phyloP scores from a whole-genome alignment of 805 yeast genomes.

The Huiozyma naganishii region DNA sequence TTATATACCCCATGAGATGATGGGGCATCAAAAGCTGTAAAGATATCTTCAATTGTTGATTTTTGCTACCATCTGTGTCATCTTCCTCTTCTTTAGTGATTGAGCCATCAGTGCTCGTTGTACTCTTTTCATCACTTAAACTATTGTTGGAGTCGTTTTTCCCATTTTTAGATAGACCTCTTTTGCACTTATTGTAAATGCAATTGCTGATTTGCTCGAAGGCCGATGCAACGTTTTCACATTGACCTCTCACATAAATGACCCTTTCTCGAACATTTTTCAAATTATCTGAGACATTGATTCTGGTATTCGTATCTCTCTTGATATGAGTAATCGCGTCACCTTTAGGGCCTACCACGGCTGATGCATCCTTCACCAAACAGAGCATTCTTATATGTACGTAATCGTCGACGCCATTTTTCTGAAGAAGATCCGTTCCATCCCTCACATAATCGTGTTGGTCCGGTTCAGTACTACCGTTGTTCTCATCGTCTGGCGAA shows the following conservation, averaged over 20 bases:
- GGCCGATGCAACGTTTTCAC: constrained; percentile 73
- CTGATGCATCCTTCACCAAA: constrained; percentile 62
- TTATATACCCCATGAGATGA: constrained; percentile 67
- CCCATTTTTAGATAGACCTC: not conserved
- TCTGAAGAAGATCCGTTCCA: not conserved
- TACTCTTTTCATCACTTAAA: not conserved
- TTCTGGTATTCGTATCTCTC: constrained; percentile 49
- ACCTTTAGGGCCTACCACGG: constrained; percentile 74
- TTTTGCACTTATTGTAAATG: constrained; percentile 20
- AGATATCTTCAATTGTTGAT: constrained; percentile 32
- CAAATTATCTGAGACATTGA: constrained; percentile 63
- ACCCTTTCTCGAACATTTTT: constrained; percentile 67
- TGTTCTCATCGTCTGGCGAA: not conserved
- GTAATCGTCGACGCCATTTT: constrained; percentile 28
- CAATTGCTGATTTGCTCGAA: constrained; percentile 64
- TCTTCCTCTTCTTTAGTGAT: constrained; percentile 1
- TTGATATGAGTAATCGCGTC: constrained; percentile 57
- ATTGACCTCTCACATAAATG: constrained; percentile 59
- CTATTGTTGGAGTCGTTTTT: not conserved
- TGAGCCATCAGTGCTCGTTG: not conserved
- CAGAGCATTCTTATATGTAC: constrained; percentile 67
- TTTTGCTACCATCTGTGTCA: constrained; percentile 19
- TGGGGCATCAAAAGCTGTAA: constrained; percentile 64
- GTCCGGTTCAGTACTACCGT: not conserved
- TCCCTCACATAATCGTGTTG: constrained; percentile 5